phyloP scores from a whole-genome alignment of 495 filamentous ascomycete species.

The Sphaerosporella brunnea region DNA sequence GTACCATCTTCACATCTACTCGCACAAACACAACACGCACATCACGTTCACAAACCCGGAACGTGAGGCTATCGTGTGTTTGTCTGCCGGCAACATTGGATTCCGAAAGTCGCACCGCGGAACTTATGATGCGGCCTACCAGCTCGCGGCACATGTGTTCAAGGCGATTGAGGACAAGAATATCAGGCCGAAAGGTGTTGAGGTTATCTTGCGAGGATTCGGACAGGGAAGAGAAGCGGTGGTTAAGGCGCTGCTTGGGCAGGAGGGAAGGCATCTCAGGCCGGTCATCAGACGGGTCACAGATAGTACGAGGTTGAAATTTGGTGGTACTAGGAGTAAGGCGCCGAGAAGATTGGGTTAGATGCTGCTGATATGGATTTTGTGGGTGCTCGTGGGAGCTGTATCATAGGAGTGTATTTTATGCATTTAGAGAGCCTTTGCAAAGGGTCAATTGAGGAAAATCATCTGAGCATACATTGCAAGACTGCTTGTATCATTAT shows the following conservation, averaged over 20 bases:
- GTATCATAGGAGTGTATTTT: neutral
- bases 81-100: conserved; percentile 66
- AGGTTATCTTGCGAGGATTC: conserved; percentile 68
- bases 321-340: conserved; percentile 78
- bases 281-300: conserved; percentile 53
- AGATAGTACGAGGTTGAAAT: conserved; percentile 77
- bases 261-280: conserved; percentile 57
- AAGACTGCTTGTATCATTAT: too few species aligned
- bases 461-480: too few species aligned
- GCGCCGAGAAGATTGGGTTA: conserved; percentile 61
- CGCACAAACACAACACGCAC: conserved; percentile 81
- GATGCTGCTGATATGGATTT: conserved; percentile 24
- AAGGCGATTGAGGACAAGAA: conserved; percentile 48
- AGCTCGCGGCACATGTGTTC: conserved; percentile 62
- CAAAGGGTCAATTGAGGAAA: too few species aligned
- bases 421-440: too few species aligned
- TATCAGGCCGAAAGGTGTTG: conserved; percentile 35
- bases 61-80: conserved; percentile 52
- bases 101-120: conserved; percentile 64
- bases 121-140: conserved; percentile 83
- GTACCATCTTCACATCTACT: conserved; percentile 73
- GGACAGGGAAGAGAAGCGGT: conserved; percentile 73
- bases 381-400: neutral
- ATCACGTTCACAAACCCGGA: conserved; percentile 72
- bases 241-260: conserved; percentile 69